Evolutionary conservation across 1,284 basidiomycete genomes (phyloP), one percentile per base, ranked within the genome.

Genomic region (Pseudozyma sp.): DNA sequence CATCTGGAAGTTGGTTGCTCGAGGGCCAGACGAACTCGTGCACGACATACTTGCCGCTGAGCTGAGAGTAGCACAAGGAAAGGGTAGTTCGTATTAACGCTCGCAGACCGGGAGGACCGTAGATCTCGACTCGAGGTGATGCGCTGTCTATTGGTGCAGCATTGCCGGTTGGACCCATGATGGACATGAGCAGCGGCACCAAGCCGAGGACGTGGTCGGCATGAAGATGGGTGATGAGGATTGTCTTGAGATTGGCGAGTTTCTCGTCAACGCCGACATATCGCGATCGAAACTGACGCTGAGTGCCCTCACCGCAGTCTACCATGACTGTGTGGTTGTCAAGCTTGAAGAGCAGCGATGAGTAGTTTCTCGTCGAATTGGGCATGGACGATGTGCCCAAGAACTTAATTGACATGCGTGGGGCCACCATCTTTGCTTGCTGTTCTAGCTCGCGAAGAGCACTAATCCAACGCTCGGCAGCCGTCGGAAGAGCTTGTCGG

Each of bases 281-380:
- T 5, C 76, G 50, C 7, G 70, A 66, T 14, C 71, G 55, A 8
- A 84, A 68, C 49, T 84, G 83, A 2, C 78, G 71, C 58, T 84
- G 83, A 3, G 81, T 84, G 14, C 75, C 75, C 51, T 84, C 83
- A n/a, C 83, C 83, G 31, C 83, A 84, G 52, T 84, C 83, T 19
- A 83, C 70, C 77, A 84, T 83, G 49, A 81, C 65, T 3, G 78
- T 72, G 21, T 78, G 70, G 11, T 65, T 59, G 60, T 78, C 79
- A 35, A 81, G 67, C 50, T 78, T 80, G 53, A 84, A 76, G 5
- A 84, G 64, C 21, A 84, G 62, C 34, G 78, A 80, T 21, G 82
- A 83, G 48, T 83, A 84, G 63, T 84, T 84, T 18, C 83, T 52
- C 4, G 77, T 77, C 25, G 73, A 62, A 53, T 77, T 69, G 36